Conservation (phyloP, 78 protist species). For the Dictyostelium firmibasis region DNA sequence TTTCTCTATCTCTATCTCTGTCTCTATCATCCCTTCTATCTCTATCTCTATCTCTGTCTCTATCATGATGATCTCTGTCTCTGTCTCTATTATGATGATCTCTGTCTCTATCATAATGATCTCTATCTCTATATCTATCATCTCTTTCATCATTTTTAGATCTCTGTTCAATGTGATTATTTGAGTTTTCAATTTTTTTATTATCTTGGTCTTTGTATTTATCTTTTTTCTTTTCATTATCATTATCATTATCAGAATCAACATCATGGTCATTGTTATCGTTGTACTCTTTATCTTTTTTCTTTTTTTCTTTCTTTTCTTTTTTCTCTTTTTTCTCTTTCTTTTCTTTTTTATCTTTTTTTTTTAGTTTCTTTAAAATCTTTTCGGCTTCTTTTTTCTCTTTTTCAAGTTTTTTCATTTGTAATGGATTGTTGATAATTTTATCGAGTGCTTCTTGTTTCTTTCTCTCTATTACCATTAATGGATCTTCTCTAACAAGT, state of each 20-base stretch:
- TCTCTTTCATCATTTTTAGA: neutral
- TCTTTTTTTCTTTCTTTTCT: constrained; percentile 36
- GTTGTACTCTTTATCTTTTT: constrained; percentile 9
- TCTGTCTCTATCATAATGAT: neutral
- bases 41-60: neutral
- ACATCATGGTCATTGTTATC: constrained; percentile 23
- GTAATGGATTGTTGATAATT: constrained; percentile 38
- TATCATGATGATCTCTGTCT: neutral
- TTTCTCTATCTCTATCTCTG: neutral
- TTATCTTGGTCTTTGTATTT: neutral
- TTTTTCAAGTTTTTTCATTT: constrained; percentile 49
- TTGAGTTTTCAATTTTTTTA: neutral
- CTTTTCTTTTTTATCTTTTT: constrained; percentile 74
- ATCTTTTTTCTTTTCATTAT: neutral
- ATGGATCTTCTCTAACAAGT: constrained; percentile 77
- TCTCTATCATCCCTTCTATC: neutral
- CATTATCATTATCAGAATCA: constrained; percentile 11
- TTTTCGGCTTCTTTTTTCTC: constrained; percentile 41
- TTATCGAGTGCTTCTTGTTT: constrained; percentile 43
- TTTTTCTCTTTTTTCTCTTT: constrained; percentile 48
- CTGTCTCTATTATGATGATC: neutral
- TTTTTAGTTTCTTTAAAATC: constrained; percentile 62
- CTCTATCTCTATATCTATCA: neutral
- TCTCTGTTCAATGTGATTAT: neutral
- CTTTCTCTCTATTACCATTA: constrained; percentile 19